Evolutionary conservation across 202 grass and related monocot genomes (phyloP), one percentile per base, ranked within the genome.

Genomic region (Bolboschoenoplectus hybrid): DNA sequence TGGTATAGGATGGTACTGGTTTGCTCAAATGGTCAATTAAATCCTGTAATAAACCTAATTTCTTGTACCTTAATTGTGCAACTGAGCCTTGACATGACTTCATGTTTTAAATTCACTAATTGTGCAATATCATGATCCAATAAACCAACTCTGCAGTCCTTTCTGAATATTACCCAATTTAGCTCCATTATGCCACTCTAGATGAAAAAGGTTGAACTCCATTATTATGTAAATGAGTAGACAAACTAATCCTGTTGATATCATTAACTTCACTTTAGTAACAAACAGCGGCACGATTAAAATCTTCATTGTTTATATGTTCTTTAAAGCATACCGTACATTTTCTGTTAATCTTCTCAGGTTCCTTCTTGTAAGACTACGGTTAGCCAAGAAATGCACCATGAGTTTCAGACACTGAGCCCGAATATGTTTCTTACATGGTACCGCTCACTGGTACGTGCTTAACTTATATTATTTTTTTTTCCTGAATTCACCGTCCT

Each of bases 401-500:
- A 81, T 87, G 82, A 61, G 50, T 98, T 91, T 85, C 87, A 88
- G 88, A 85, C 91, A 88, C 78, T 94, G 73, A 91, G 87, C 73
- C 86, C 91, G 4, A 75, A 87, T 70, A 95, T 94, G 74, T 89
- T 94, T 73, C 85, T 84, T 63, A 88, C 90, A 46, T 98, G 91
- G 90, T 98, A 92, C 51, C 93, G 93, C 77, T 88, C 94, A 56
- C 82, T 98, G 84, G 93, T 97, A 91, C 85, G 88, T 58, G 13
- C 35, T 41, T 87, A 86, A 81, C 81, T 88, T 78, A 14, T 58
- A 47, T 41, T 81, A 35, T 55, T 77, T 34, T 67, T 67, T 53
- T 67, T 86, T 26, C 17, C 67, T 78, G 84, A 67, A 40, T 86
- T 40, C 63, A 81, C 11, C 55, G 49, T 88, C 39, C n/a, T 67